phyloP scores from a whole-genome alignment of 1,284 basidiomycete species.

The Ganoderma resinaceum region DNA sequence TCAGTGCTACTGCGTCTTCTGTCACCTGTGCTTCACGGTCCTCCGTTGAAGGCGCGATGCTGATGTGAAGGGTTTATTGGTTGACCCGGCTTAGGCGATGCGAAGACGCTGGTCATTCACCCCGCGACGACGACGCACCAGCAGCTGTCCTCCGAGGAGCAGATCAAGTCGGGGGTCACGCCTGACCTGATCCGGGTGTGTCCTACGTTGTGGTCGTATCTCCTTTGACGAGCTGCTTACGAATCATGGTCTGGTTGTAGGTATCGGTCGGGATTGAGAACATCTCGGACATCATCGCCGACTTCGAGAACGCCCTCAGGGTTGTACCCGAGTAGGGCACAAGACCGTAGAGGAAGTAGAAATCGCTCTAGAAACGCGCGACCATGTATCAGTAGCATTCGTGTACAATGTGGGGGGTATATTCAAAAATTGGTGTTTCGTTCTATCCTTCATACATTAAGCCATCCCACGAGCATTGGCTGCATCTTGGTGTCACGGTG shows the following conservation, averaged over 20 bases:
- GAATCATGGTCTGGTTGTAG: constrained; percentile 37
- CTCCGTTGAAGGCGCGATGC: not conserved
- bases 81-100: not conserved
- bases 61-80: not conserved
- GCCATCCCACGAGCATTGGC: not conserved
- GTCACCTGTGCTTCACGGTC: not conserved
- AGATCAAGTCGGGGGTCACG: constrained; percentile 75
- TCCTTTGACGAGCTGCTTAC: not conserved
- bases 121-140: constrained; percentile 79
- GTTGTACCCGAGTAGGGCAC: constrained; percentile 32
- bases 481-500: not conserved
- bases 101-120: constrained; percentile 5
- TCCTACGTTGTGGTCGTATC: constrained; percentile 19
- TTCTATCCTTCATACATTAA: not conserved
- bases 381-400: not conserved
- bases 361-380: not conserved
- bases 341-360: not conserved
- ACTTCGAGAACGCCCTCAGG: constrained; percentile 74
- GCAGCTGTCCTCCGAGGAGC: constrained; percentile 77
- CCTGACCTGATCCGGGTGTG: constrained; percentile 82
- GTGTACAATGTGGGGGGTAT: not conserved
- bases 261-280: constrained; percentile 85
- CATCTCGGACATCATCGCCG: constrained; percentile 86
- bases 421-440: not conserved
- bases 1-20: constrained; percentile 30